Percentiles rank a stretch among this genome's conserved stretches.
phyloP scores from a whole-genome alignment of 208 protist genomes.

The Kentomonas sorsogonicus region DNA sequence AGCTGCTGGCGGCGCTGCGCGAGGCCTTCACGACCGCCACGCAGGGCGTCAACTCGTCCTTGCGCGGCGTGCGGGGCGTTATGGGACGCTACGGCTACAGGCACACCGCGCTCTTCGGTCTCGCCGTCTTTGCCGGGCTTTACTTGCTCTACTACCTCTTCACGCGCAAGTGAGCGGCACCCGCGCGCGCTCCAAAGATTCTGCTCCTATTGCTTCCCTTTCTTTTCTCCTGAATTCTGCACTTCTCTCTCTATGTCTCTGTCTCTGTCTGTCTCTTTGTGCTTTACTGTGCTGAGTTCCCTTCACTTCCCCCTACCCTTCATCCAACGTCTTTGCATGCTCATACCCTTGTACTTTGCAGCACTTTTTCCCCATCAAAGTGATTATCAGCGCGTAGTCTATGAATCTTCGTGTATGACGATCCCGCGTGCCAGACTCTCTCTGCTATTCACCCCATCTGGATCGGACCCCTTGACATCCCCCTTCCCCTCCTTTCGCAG shows the following conservation, averaged over 20 bases:
- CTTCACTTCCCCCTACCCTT: too few relatives aligned
- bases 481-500: too few relatives aligned
- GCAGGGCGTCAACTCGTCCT: conserved; percentile 46
- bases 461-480: too few relatives aligned
- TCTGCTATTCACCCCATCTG: too few relatives aligned
- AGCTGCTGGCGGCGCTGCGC: conserved; percentile 40
- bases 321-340: too few relatives aligned
- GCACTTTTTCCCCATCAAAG: too few relatives aligned
- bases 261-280: conserved; percentile 12
- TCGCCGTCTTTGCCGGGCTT: conserved; percentile 32
- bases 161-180: too few relatives aligned
- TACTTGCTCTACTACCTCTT: conserved; percentile 26
- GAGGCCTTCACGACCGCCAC: conserved; percentile 42
- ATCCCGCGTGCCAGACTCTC: too few relatives aligned
- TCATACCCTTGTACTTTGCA: too few relatives aligned
- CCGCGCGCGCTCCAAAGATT: not conserved
- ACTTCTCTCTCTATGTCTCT: conserved; percentile 7
- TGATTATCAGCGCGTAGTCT: too few relatives aligned
- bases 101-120: conserved; percentile 34
- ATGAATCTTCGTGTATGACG: too few relatives aligned
- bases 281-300: not conserved
- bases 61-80: conserved; percentile 41
- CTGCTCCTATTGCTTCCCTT: not conserved
- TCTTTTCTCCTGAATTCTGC: not conserved
- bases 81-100: conserved; percentile 58